Evolutionary conservation across 202 grass and related monocot genomes (phyloP), one percentile per base, ranked within the genome.

Genomic region (Musa balbisiana): DNA sequence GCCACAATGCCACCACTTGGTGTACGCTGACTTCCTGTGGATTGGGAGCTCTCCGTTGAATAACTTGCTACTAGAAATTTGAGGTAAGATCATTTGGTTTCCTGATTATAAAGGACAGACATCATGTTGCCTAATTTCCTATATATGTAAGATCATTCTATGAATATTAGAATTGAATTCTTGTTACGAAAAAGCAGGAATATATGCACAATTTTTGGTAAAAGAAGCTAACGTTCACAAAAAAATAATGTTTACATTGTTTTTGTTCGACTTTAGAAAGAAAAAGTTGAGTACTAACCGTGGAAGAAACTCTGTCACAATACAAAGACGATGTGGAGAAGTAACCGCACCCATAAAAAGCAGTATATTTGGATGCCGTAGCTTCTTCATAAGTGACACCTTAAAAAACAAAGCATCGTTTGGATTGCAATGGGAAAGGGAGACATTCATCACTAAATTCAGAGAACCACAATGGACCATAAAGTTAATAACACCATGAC

Each of bases 381-480:
- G 64, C 80, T 88, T 99, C 87, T 99, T 99, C 95, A 99, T 99
- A 62, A 99, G 86, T 51, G 87, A 99, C 85, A 99, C 91, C 95
- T 99, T 77, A 55, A 80, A 20, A 82, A 53, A 80, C 73, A 64
- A 79, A 83, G 52, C 59, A 74, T 25, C 60, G 53, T 62, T 21
- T 78, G 81, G 68, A 74, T 50, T 72, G 72, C 69, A 55, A 23
- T 60, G 17, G 78, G 62, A 55, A 83, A 78, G 43, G 13, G 33
- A 43, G 33, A 43, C 33, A 43, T 16, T 69, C 17, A 16, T 1
- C 6, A 53, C 9, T 6, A 43, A 6, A 43, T 43, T 43, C 33
- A 8, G 33, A 43, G 33, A 43, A 43, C 33, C 33, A 43, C 4
- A 43, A 43, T 43, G 33, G 33, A 43, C 33, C 33, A 43, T 43